These are phyloP conservation scores for Cutaneotrichosporon cavernicola DNA, from an alignment of 1,284 basidiomycete genomes.

Conservation along the genomic window DNA sequence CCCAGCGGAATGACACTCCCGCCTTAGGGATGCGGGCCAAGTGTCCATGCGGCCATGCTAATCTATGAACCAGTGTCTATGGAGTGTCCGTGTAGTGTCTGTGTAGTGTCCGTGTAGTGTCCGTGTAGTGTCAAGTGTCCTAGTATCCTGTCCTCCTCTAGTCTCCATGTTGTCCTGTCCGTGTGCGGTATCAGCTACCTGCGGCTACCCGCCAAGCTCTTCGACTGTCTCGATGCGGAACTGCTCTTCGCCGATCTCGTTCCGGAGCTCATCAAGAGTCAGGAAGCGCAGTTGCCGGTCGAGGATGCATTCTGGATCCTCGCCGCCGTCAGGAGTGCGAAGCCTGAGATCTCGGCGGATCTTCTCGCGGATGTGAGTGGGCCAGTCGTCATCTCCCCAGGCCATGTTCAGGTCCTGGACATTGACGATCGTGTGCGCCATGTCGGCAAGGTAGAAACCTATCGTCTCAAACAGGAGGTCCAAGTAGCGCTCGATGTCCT, in stretches of 20 bases:
- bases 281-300: neutral
- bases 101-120: neutral
- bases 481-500: neutral
- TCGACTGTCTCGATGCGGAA: conserved; percentile 2
- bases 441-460: neutral
- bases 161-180: neutral
- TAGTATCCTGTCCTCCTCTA: neutral
- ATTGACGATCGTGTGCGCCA: conserved; percentile 6
- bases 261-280: neutral
- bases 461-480: conserved; percentile 7
- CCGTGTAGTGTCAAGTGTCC: neutral
- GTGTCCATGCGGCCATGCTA: neutral
- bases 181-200: neutral
- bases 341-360: neutral
- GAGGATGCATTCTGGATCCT: neutral
- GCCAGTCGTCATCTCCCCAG: neutral
- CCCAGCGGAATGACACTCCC: neutral
- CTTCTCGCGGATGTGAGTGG: neutral
- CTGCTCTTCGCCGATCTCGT: neutral
- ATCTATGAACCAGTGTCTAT: neutral
- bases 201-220: neutral
- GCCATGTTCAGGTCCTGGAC: neutral
- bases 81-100: conserved; percentile 1
- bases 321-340: neutral
- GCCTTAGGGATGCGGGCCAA: neutral